phyloP scores from a whole-genome alignment of 495 filamentous ascomycete species.

The Staphylotrichum tortipilum region DNA sequence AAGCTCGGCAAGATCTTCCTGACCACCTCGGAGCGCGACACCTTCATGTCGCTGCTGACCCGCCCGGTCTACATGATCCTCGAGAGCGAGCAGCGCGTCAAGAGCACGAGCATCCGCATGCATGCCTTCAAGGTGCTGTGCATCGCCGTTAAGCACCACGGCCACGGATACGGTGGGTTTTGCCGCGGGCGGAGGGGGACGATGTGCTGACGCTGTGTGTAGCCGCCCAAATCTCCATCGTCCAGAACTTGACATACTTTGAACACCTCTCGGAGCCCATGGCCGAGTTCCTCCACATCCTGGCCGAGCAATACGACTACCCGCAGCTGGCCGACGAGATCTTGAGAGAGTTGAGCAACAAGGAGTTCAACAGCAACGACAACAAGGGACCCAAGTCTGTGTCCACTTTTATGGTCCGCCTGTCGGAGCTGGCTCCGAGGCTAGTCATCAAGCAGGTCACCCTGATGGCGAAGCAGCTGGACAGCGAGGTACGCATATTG shows the following conservation, averaged over 20 bases:
- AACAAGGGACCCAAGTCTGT: constrained; percentile 92
- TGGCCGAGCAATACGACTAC: constrained; percentile 96
- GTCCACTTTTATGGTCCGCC: constrained; percentile 87
- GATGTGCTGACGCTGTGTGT: constrained; percentile 18
- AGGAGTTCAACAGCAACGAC: constrained; percentile 96
- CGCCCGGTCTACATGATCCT: constrained; percentile 89
- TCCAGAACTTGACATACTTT: constrained; percentile 95
- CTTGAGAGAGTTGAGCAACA: constrained; percentile 85
- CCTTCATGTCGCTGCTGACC: constrained; percentile 86
- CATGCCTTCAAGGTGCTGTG: constrained; percentile 95
- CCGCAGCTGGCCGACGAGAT: constrained; percentile 93
- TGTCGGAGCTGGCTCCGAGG: constrained; percentile 91
- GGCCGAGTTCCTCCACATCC: constrained; percentile 95
- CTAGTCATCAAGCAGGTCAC: constrained; percentile 97
- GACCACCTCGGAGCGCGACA: constrained; percentile 94
- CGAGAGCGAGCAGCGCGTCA: constrained; percentile 88
- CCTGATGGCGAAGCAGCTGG: constrained; percentile 80
- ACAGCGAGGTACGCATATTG: constrained; percentile 57
- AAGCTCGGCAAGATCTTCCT: constrained; percentile 87
- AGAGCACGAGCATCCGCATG: constrained; percentile 86
- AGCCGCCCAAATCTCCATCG: constrained; percentile 96
- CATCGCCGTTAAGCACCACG: constrained; percentile 95
- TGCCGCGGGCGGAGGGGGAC: constrained; percentile 7
- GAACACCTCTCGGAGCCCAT: constrained; percentile 97
- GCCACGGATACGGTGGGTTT: constrained; percentile 83